Conservation (phyloP, 768 basidiomycete genomes). For the Mycena amicta region DNA sequence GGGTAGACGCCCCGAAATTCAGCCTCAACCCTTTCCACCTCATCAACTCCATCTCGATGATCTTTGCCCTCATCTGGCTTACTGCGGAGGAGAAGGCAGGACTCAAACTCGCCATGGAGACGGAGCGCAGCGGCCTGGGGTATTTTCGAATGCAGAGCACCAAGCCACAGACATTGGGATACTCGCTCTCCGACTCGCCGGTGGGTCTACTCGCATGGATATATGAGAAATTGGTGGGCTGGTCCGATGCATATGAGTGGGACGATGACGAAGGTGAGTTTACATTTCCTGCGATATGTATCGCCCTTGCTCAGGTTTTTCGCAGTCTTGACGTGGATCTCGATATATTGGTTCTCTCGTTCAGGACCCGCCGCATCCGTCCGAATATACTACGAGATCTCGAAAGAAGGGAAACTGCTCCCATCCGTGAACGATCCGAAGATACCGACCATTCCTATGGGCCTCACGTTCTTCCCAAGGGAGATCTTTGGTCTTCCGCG, state of each 20-base stretch:
- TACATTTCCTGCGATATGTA: background rate
- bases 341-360: conserved; percentile 60
- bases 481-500: conserved; percentile 39
- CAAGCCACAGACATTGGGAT: conserved; percentile 57
- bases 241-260: conserved; percentile 59
- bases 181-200: conserved; percentile 59
- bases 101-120: conserved; percentile 30
- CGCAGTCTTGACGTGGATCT: conserved; percentile 60
- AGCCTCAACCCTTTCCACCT: conserved; percentile 1
- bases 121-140: conserved; percentile 31
- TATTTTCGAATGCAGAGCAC: conserved; percentile 47
- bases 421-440: background rate
- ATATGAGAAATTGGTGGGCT: conserved; percentile 52
- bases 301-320: too few species aligned
- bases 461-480: conserved; percentile 54
- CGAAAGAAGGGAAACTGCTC: conserved; percentile 7
- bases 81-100: conserved; percentile 36
- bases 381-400: conserved; percentile 60
- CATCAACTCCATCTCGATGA: background rate
- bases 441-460: conserved; percentile 41
- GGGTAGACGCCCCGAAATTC: background rate
- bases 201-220: conserved; percentile 59
- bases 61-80: conserved; percentile 6
- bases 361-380: conserved; percentile 59
- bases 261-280: conserved; percentile 52